Evolutionary conservation across 2,329 filamentous ascomycete species (phyloP).

Genomic region (Colletotrichum sp.): DNA sequence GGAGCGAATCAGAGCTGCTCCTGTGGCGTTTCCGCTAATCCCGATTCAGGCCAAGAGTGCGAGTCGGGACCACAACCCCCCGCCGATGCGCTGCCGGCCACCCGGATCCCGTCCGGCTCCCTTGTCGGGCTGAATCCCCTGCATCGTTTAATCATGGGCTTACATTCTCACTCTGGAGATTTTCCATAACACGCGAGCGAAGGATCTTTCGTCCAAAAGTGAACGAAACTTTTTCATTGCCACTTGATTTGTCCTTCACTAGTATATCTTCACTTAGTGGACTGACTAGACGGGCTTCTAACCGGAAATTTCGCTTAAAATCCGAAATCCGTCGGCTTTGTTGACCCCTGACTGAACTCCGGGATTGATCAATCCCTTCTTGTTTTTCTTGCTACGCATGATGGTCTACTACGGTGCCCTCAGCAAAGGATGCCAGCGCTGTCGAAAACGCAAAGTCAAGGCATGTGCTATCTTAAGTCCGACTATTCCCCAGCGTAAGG

Average conservation of each 20-base stretch:
- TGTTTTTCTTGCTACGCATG: background rate
- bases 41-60: slow-evolving; percentile 18
- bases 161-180: background rate
- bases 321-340: background rate
- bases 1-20: background rate
- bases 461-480: slow-evolving; percentile 1
- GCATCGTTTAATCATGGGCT: background rate
- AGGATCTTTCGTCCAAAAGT: background rate
- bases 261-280: background rate
- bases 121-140: background rate
- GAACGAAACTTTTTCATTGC: background rate
- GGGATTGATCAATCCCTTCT: background rate
- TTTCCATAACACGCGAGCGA: background rate
- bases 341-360: background rate
- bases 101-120: background rate
- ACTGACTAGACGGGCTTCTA: background rate
- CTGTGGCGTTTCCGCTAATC: slow-evolving; percentile 1
- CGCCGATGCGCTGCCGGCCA: background rate
- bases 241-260: background rate
- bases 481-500: background rate
- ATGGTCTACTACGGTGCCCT: slow-evolving; percentile 28
- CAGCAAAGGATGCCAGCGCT: slow-evolving; percentile 31
- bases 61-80: background rate
- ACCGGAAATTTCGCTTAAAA: background rate
- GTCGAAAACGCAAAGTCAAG: slow-evolving; percentile 31